These are phyloP conservation scores for Taphrina flavorubra DNA, from an alignment of 1,139 yeast genomes.

Conservation along the genomic window DNA sequence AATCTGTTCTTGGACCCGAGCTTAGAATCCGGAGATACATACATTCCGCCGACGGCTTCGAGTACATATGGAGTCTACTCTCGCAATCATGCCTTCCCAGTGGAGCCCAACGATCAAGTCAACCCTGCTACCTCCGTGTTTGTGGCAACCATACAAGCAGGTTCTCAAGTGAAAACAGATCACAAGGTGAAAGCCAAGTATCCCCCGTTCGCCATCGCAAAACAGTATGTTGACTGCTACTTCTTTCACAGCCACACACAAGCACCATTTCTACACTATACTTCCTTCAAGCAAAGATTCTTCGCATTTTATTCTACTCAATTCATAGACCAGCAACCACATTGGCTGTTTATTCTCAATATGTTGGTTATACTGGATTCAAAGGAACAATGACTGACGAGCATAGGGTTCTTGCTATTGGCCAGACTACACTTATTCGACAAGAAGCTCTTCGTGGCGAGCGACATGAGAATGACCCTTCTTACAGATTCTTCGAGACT, in stretches of 20 bases:
- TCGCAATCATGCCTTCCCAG: conserved; percentile 13
- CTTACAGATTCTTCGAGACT: conserved; percentile 26
- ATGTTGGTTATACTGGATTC: not conserved
- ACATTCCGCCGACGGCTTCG: conserved; percentile 27
- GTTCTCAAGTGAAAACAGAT: conserved; percentile 14
- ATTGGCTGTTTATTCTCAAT: conserved; percentile 30
- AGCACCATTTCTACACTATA: conserved; percentile 34
- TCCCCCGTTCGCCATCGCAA: conserved; percentile 31
- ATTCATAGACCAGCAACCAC: conserved; percentile 28
- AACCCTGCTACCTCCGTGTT: conserved; percentile 24
- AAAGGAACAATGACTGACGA: not conserved
- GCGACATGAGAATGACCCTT: conserved; percentile 10
- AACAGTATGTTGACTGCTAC: conserved; percentile 22
- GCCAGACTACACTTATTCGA: conserved; percentile 32
- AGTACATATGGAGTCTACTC: conserved; percentile 26
- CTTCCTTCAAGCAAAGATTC: conserved; percentile 30
- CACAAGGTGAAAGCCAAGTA: not conserved
- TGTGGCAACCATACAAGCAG: conserved; percentile 21
- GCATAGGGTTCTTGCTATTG: conserved; percentile 32
- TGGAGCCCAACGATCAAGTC: not conserved
- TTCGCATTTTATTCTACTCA: conserved; percentile 22
- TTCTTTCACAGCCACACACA: conserved; percentile 36
- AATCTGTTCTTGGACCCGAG: conserved; percentile 32
- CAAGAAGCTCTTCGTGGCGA: conserved; percentile 30
- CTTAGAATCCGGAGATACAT: conserved; percentile 28